Evolutionary conservation across 1,284 basidiomycete genomes (phyloP).

Genomic region (Sporisorium reilianum): DNA sequence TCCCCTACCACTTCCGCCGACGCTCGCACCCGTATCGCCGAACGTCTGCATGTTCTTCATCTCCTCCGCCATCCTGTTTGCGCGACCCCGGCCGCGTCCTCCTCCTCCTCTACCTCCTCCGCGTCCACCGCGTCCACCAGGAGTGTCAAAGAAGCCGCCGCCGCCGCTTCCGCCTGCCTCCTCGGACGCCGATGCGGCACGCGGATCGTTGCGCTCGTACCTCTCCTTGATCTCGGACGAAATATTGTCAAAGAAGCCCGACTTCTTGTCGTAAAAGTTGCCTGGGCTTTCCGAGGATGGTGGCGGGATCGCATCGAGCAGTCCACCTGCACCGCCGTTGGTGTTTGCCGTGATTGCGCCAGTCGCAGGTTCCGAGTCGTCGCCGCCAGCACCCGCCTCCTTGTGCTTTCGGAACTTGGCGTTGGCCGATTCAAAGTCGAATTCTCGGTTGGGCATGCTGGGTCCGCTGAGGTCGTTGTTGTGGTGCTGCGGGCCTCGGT

Average conservation of each 20-base stretch:
- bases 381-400: neutral
- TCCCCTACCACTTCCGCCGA: slow-evolving; percentile 13
- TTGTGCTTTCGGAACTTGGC: slow-evolving; percentile 64
- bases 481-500: neutral
- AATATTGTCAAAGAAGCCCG: slow-evolving; percentile 68
- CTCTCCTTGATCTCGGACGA: slow-evolving; percentile 65
- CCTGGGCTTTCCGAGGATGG: slow-evolving; percentile 28
- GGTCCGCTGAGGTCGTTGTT: slow-evolving; percentile 25
- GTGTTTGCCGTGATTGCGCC: too few species aligned
- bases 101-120: slow-evolving; percentile 40
- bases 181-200: neutral
- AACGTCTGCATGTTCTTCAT: slow-evolving; percentile 66
- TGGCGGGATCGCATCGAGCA: slow-evolving; percentile 63
- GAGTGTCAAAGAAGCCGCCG: slow-evolving; percentile 26
- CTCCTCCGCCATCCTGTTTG: slow-evolving; percentile 61
- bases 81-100: slow-evolving; percentile 47
- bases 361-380: neutral
- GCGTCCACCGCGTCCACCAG: slow-evolving; percentile 27
- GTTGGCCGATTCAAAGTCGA: slow-evolving; percentile 67
- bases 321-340: slow-evolving; percentile 13
- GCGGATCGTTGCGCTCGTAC: slow-evolving; percentile 40
- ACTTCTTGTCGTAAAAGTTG: slow-evolving; percentile 66
- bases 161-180: slow-evolving; percentile 7
- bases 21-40: slow-evolving; percentile 54
- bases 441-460: slow-evolving; percentile 58